Evolutionary conservation across 2,329 filamentous ascomycete genomes (phyloP), one percentile per base, ranked within the genome.

Genomic region (Cucurbitaria berberidis): DNA sequence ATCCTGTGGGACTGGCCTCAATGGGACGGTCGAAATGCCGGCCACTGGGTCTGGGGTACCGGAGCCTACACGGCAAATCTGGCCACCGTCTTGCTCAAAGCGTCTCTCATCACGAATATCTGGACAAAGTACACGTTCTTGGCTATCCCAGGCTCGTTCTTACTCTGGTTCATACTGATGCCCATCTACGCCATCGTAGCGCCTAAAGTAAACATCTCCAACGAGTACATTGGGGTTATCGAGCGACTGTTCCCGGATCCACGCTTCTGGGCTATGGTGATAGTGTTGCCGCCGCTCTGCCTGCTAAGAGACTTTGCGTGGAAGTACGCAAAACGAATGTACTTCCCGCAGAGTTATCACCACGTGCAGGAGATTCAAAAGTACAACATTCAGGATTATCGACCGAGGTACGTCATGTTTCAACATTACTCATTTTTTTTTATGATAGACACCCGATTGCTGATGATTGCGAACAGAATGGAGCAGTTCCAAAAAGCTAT

Each of bases 401-500:
- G 95, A 71, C 95, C 95, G 57, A 88, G 95, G 90, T 93, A 84
- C 64, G 84, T 19, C n/a, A 24, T 22, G 7, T 5, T 5, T 4
- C 35, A 46, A 1, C 39, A 16, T 29, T 24, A 18, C 13, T 16
- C 5, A n/a, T 27, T 27, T 11, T 24, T 11, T 26, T 27, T 34
- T 19, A 19, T 30, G 18, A 7, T 19, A 39, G 26, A 26, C 10
- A 4, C n/a, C 34, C 34, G n/a, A 27, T n/a, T n/a, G n/a, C n/a
- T n/a, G n/a, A n/a, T n/a, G n/a, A n/a, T n/a, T n/a, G n/a, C n/a
- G n/a, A n/a, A 57, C 59, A 93, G 90, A 71, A 99, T 99, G 95
- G 95, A 99, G 72, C 95, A 99, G 78, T 99, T 99, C 82, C 95
- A 99, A 79, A 99, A 99, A 78, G 95, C 95, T 19, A 98, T 99